These are phyloP conservation scores for Striga hermonthica DNA, from an alignment of 305 asterid genomes.

Conservation along the genomic window DNA sequence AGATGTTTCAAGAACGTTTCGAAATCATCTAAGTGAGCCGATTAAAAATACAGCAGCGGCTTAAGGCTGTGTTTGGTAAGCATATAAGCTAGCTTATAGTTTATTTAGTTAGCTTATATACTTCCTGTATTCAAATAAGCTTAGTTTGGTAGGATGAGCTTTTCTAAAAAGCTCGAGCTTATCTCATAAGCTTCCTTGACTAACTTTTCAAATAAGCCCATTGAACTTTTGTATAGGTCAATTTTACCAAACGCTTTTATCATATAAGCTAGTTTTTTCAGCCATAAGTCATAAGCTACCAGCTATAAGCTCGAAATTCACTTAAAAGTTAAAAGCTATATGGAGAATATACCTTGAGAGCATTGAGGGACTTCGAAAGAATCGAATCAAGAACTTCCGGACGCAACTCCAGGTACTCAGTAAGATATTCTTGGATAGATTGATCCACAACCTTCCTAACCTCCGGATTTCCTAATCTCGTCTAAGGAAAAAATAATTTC, in stretches of 20 bases:
- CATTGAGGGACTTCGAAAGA: constrained; percentile 88
- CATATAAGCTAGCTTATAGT: too few species aligned
- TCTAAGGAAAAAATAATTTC: constrained; percentile 38
- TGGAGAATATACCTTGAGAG: constrained; percentile 64
- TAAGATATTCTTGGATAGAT: constrained; percentile 72
- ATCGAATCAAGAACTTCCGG: constrained; percentile 84
- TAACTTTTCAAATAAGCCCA: too few species aligned
- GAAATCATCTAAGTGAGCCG: constrained; percentile 17
- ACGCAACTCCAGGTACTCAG: constrained; percentile 93
- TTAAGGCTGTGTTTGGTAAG: background rate
- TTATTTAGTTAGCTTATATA: too few species aligned
- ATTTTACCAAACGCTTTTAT: too few species aligned
- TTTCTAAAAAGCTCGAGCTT: too few species aligned
- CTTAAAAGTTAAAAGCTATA: constrained; percentile 10
- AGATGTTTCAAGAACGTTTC: background rate
- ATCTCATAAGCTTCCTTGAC: too few species aligned
- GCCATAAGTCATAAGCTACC: too few species aligned
- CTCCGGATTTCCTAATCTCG: constrained; percentile 97
- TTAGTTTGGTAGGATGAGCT: too few species aligned
- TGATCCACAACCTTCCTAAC: constrained; percentile 86
- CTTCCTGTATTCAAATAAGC: too few species aligned
- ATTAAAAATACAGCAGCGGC: constrained; percentile 19
- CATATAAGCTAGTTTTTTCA: too few species aligned
- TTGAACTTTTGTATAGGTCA: too few species aligned
- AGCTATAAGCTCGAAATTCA: constrained; percentile 7